Percentiles rank a stretch among this genome's conserved stretches.
phyloP scores from a whole-genome alignment of 2,329 filamentous ascomycete genomes.

The Fusarium sp. region DNA sequence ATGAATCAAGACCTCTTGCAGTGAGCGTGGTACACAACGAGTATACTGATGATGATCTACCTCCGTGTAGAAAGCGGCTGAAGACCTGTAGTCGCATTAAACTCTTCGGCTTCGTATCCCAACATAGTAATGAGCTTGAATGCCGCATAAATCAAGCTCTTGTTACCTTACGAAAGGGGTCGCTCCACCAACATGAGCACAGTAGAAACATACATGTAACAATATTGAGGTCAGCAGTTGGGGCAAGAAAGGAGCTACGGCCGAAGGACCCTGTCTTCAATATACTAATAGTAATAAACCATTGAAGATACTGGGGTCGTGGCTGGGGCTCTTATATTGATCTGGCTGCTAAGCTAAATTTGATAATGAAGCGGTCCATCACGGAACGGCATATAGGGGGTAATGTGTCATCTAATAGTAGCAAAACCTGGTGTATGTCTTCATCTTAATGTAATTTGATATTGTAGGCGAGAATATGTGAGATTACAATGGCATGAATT shows the following conservation, averaged over 20 bases:
- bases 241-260: conserved; percentile 16
- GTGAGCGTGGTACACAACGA: not conserved
- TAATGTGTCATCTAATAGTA: not conserved
- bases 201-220: not conserved
- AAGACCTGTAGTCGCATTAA: not conserved
- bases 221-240: conserved; percentile 1
- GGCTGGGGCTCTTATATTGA: conserved; percentile 36
- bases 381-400: conserved; percentile 17
- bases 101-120: not conserved
- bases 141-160: conserved; percentile 15
- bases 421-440: not conserved
- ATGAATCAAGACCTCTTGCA: not conserved
- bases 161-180: conserved; percentile 7
- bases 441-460: conserved; percentile 27
- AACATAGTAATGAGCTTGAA: not conserved
- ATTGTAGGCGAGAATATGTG: conserved; percentile 21
- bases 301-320: conserved; percentile 29
- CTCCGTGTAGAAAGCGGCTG: not conserved
- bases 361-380: conserved; percentile 14
- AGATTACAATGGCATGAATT: conserved; percentile 31
- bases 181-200: conserved; percentile 7
- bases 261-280: conserved; percentile 31
- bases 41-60: too few species aligned
- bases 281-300: conserved; percentile 14
- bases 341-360: conserved; percentile 32